Percentiles rank a stretch among this genome's conserved stretches.
phyloP scores from a whole-genome alignment of 2,329 filamentous ascomycete genomes.

The Cadophora malorum region DNA sequence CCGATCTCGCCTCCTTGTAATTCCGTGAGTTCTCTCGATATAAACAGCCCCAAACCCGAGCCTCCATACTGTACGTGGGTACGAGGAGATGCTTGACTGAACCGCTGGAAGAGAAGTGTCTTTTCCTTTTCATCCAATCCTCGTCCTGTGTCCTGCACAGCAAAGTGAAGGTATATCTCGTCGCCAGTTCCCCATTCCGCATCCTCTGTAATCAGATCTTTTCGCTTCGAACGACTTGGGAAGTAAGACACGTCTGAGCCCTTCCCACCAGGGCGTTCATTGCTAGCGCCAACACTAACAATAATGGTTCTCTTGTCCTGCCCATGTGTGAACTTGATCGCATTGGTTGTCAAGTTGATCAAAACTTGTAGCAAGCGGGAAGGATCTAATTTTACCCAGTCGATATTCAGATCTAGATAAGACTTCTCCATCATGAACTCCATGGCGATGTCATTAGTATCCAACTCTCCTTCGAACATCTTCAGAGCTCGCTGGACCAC shows the following conservation, averaged over 20 bases:
- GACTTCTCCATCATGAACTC: constrained; percentile 72
- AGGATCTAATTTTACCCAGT: constrained; percentile 78
- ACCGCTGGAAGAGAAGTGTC: constrained; percentile 77
- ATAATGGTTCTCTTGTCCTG: constrained; percentile 61
- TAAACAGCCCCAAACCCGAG: constrained; percentile 80
- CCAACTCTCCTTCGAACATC: constrained; percentile 80
- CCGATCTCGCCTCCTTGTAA: constrained; percentile 83
- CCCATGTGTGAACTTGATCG: constrained; percentile 80
- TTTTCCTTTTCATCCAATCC: constrained; percentile 75
- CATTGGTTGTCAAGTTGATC: constrained; percentile 83
- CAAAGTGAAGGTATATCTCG: constrained; percentile 73
- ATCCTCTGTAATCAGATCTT: constrained; percentile 39
- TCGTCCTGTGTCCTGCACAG: constrained; percentile 79
- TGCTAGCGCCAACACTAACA: constrained; percentile 47
- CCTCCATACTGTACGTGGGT: constrained; percentile 84
- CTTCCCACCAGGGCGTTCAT: constrained; percentile 56
- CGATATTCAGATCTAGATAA: constrained; percentile 67
- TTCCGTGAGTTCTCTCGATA: constrained; percentile 78
- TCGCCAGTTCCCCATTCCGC: constrained; percentile 71
- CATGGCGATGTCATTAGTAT: constrained; percentile 74
- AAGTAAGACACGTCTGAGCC: constrained; percentile 45
- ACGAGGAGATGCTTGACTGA: constrained; percentile 80
- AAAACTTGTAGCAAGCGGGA: constrained; percentile 80
- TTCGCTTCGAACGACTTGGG: constrained; percentile 43
- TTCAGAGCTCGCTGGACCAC: constrained; percentile 74